Conservation (phyloP, 163 green algal genomes). For the Chloroidium sp. region DNA sequence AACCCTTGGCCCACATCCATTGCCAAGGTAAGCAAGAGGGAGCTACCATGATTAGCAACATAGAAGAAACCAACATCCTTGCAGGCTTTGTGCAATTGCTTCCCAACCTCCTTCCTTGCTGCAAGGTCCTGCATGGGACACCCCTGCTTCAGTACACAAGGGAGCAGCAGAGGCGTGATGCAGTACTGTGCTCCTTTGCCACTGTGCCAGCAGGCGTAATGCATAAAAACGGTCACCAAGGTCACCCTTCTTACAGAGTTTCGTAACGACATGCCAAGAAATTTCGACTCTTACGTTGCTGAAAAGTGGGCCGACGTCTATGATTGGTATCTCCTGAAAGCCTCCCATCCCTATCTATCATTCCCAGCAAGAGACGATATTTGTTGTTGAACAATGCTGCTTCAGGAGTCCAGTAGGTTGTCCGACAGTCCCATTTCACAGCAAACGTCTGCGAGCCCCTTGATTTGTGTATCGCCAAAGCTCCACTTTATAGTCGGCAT, state of each 20-base stretch:
- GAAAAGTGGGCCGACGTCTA: background rate
- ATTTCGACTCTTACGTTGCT: background rate
- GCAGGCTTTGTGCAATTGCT: constrained; percentile 33
- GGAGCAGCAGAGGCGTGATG: background rate
- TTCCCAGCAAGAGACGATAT: too few relatives aligned
- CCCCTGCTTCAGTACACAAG: background rate
- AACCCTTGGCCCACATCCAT: background rate
- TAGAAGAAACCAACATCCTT: constrained; percentile 51
- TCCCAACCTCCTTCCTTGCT: background rate
- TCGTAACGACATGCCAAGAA: background rate
- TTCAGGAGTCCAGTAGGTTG: too few relatives aligned
- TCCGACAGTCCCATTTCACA: too few relatives aligned
- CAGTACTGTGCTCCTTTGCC: background rate
- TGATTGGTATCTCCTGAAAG: background rate
- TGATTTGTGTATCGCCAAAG: too few relatives aligned
- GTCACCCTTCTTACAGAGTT: background rate
- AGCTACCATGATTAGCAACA: constrained; percentile 27
- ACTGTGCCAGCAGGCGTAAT: too few relatives aligned
- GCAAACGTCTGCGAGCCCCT: too few relatives aligned
- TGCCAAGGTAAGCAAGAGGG: background rate
- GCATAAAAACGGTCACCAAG: background rate
- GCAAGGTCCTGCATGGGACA: background rate
- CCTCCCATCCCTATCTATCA: background rate
- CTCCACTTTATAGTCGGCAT: too few relatives aligned
- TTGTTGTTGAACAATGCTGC: too few relatives aligned